These are phyloP conservation scores for Cyclanthera cordifolia DNA, from an alignment of 306 rosid species.

Conservation along the genomic window DNA sequence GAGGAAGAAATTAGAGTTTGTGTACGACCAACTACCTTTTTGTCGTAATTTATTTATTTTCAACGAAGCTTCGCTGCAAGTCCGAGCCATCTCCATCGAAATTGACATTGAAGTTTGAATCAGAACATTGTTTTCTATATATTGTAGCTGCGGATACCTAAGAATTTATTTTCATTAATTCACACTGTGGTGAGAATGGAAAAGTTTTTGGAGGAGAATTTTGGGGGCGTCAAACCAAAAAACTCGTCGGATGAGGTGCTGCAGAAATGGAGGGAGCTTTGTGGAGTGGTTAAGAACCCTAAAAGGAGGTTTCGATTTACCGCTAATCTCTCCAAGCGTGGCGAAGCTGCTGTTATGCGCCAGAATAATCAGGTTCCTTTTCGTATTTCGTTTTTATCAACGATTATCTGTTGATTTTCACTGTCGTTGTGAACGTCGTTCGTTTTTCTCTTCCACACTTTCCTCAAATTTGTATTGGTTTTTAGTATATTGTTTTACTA, in stretches of 20 bases:
- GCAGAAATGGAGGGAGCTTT: conserved; percentile 58
- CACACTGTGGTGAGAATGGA: conserved; percentile 29
- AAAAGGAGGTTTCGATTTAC: conserved; percentile 80
- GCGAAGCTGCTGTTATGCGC: conserved; percentile 78
- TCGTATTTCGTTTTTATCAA: background rate
- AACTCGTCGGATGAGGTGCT: conserved; percentile 57
- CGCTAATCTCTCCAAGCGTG: conserved; percentile 63
- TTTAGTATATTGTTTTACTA: background rate
- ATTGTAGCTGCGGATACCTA: background rate
- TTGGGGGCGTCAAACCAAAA: conserved; percentile 49
- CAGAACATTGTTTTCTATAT: background rate
- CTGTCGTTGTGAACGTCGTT: background rate
- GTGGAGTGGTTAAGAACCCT: conserved; percentile 59
- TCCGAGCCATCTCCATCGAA: background rate
- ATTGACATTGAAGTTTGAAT: background rate
- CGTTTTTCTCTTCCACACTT: background rate
- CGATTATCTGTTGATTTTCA: background rate
- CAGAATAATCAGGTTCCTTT: conserved; percentile 47
- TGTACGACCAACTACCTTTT: background rate
- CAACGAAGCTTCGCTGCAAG: conserved; percentile 6
- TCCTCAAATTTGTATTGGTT: background rate
- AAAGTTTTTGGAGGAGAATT: conserved; percentile 44
- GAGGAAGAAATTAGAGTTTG: background rate
- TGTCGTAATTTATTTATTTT: background rate
- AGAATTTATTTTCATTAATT: background rate